Evolutionary conservation across 345 rosid genomes (phyloP), one percentile per base, ranked within the genome.

Genomic region (Turritis glabra): DNA sequence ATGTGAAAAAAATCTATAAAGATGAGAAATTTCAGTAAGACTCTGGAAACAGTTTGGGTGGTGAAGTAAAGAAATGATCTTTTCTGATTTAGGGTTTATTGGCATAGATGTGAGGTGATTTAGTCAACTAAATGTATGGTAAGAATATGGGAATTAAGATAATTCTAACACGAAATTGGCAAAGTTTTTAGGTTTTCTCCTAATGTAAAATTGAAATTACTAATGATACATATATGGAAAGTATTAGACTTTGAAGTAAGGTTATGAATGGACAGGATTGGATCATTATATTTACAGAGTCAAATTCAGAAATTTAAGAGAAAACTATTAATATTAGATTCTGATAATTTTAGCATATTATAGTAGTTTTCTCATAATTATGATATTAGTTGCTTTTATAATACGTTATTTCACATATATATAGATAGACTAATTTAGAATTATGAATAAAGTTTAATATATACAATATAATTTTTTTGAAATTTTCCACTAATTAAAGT

Each of bases 91-190:
- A 26, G 54, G 61, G 62, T 51, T 62, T 40, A 51, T 51, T 62
- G 5, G 33, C 54, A 27, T 51, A 8, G 38, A 63, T 27, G 29
- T 52, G 54, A 63, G 9, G 52, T 27, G 61, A 72, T 52, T 29
- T 17, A 27, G 54, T 51, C 70, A 72, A 11, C 63, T 62, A 19
- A 26, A 38, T 47, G 14, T n/a, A 35, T 58, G 46, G 37, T 70
- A 6, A 3, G 17, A 13, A 11, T 22, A 6, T 2, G 18, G 21
- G 14, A 1, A 46, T 3, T 60, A 11, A 8, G 38, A 50, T 35
- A 2, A 48, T 17, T 71, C 17, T 37, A 17, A 19, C 5, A 69
- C 4, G 30, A 56, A 19, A 18, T 1, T 18, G 21, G n/a, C 15
- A 9, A 9, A 38, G 3, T 2, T n/a, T 51, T 35, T 22, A 2